Base-by-base conservation (phyloP, 202 grass and related monocot species). In the Saccharum hybrid region DNA sequence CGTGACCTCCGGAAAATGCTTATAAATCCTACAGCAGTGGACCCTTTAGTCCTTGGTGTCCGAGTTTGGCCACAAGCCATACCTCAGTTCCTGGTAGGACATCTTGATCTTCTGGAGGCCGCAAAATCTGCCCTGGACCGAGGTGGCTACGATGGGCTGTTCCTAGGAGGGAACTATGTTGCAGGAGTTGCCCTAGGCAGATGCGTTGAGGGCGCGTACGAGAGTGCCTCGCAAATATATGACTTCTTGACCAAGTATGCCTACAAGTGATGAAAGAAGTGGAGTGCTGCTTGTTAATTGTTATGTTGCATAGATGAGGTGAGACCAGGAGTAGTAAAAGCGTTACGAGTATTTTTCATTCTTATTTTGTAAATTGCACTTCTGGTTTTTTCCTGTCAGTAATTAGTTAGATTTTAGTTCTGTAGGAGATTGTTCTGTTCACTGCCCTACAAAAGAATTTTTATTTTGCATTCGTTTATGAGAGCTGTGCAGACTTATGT, bases 31-130 rank as follows among this genome's bases (percentile, higher is more conserved):
- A 90, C 64, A 65, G 96, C 96, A 13, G 74, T 68, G 48, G 91
- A 89, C 14, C 96, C 96, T 6, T 67, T 90, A 38, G 89, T 83
- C 45, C 82, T 96, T 14, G 88, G 93, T 4, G 93, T 96, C 19
- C 86, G 96, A 67, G 90, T 94, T 16, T 98, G 96, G 96, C 91
- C 89, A 63, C 93, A 64, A 66, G 96, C 96, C 48, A 98, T 98
- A 87, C 96, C 96, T 15, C 96, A 98, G 79, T 98, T 96, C 80
- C 78, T 89, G 45, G 76, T 96, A 13, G 93, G 96, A 10, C 96
- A 98, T 87, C 89, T 98, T 10, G 91, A 98, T 65, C 74, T 76
- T 82, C 89, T 96, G 36, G 87, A 94, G 69, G 72, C 76, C 45
- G 96, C 91, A 59, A 94, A 80, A 73, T 77, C 74, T 76, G 82